phyloP scores from a whole-genome alignment of 1,284 basidiomycete species.

The Pascua sp. region DNA sequence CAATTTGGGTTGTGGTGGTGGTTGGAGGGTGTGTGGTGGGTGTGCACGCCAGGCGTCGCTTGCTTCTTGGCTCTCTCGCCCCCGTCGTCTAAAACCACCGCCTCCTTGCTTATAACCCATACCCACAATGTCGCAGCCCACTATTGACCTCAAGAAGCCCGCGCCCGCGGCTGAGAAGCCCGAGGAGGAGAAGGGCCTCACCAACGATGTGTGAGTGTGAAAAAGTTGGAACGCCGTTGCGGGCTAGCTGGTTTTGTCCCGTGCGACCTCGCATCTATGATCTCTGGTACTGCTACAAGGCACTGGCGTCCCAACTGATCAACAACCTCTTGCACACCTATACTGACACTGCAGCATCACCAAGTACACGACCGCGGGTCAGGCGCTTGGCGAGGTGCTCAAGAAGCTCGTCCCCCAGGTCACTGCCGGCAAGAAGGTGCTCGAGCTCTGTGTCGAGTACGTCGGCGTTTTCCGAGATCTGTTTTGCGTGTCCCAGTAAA shows the following conservation, averaged over 20 bases:
- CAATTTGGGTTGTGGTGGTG: too few relatives aligned
- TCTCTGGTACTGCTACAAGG: neutral
- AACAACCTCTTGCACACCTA: neutral
- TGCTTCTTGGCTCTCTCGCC: neutral
- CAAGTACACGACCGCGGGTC: constrained; percentile 74
- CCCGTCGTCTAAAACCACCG: neutral
- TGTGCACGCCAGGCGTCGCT: neutral
- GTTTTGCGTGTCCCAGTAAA: neutral
- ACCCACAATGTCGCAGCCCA: constrained; percentile 23
- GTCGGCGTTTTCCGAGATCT: constrained; percentile 13
- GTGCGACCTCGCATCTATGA: neutral
- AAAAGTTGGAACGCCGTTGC: neutral
- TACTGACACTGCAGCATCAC: constrained; percentile 37
- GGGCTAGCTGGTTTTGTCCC: neutral
- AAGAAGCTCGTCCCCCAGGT: constrained; percentile 75
- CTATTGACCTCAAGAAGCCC: constrained; percentile 44
- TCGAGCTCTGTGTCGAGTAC: constrained; percentile 79
- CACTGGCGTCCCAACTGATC: neutral
- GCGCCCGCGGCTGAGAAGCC: constrained; percentile 33
- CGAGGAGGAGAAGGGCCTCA: constrained; percentile 46
- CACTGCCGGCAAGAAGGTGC: constrained; percentile 73
- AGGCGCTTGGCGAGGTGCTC: constrained; percentile 80
- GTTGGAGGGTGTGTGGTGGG: too few relatives aligned
- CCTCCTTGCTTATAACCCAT: neutral
- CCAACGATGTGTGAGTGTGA: constrained; percentile 45